Base-by-base conservation (phyloP, 768 basidiomycete genomes). In the Vararia minispora region DNA sequence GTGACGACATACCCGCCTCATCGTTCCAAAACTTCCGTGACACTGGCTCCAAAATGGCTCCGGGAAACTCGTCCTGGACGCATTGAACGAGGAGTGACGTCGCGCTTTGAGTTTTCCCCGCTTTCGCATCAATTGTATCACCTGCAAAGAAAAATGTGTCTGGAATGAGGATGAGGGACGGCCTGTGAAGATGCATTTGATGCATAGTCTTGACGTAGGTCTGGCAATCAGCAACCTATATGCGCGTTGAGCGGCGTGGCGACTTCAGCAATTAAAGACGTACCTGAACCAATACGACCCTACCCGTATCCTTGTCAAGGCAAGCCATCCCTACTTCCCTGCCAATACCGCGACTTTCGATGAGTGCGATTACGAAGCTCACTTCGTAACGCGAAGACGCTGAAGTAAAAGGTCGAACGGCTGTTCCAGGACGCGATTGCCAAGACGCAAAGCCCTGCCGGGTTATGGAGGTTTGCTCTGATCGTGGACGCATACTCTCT, bases 201-300 rank as follows among this genome's bases (percentile, higher is more conserved):
- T 89, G 84, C 14, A 90, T 58, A 0, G 86, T 85, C 57, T 90
- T 90, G 42, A 88, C 79, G 46, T 89, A 92, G 11, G 89, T 90
- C 40, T 85, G 77, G 41, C 81, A 81, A 53, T 95, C 91, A 25
- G 80, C 75, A 22, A 89, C 67, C 86, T 92, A 32, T 17, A 33
- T 23, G 35, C 27, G 12, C 44, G 26, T 20, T 18, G 6, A 28
- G 24, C 9, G 17, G 14, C n/a, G 33, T 28, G 16, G 16, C 3
- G 35, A 24, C 37, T 34, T 41, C 23, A 37, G 32, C 16, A 27
- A 39, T 41, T 32, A 22, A 26, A 27, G 17, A 14, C 50, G n/a
- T 33, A 81, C 88, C 69, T 94, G 89, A 13, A 88, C 75, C 12
- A 92, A 62, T 54, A 76, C 66, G 14, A 82, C 80, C 20, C 72